These are phyloP conservation scores for Steccherinum ochraceum DNA, from an alignment of 768 basidiomycete species.

Conservation along the genomic window DNA sequence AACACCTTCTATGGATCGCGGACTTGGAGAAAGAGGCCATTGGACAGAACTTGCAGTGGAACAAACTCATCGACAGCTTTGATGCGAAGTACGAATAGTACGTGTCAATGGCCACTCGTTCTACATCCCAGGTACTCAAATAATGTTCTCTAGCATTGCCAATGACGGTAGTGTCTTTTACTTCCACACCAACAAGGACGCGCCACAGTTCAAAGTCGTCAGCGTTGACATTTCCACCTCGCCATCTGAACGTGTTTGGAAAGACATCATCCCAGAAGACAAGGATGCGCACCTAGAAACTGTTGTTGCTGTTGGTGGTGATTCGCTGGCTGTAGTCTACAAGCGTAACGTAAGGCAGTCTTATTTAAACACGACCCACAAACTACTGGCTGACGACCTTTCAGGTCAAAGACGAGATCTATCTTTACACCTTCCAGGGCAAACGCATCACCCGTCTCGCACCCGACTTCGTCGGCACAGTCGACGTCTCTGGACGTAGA, in stretches of 20 bases:
- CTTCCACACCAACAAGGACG: conserved; percentile 57
- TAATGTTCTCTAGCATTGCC: conserved; percentile 39
- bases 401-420: conserved; percentile 76
- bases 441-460: conserved; percentile 48
- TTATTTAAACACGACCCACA: neutral
- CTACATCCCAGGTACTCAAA: neutral
- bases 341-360: conserved; percentile 56
- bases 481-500: conserved; percentile 44
- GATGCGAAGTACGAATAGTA: conserved; percentile 62
- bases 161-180: conserved; percentile 61
- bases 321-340: conserved; percentile 57
- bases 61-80: conserved; percentile 64
- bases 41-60: conserved; percentile 63
- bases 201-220: conserved; percentile 61
- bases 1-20: conserved; percentile 70
- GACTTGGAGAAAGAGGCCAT: conserved; percentile 56
- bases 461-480: conserved; percentile 61
- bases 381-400: neutral
- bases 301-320: conserved; percentile 40
- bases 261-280: conserved; percentile 66
- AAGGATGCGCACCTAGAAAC: conserved; percentile 53
- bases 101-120: conserved; percentile 17
- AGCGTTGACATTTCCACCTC: conserved; percentile 52
- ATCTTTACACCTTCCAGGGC: conserved; percentile 55
- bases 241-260: conserved; percentile 33